phyloP scores from a whole-genome alignment of 2,329 filamentous ascomycete genomes.

The Apiospora sp. region DNA sequence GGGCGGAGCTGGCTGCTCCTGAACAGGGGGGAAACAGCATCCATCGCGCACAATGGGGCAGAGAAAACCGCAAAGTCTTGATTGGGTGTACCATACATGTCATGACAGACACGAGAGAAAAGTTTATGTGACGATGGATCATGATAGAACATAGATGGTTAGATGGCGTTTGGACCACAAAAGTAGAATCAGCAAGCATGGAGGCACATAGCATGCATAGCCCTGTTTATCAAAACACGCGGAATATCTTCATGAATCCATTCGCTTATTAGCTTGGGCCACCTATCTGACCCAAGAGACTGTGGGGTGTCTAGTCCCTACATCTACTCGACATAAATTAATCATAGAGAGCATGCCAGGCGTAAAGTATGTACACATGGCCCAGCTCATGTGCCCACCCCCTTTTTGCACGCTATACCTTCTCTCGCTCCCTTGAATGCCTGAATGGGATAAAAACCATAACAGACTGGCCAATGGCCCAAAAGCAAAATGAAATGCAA shows the following conservation, averaged over 20 bases:
- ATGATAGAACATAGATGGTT: constrained; percentile 21
- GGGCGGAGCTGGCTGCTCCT: no score
- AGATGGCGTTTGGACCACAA: constrained; percentile 20
- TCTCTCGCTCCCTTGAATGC: neutral
- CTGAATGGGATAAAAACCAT: neutral
- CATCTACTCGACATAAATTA: neutral
- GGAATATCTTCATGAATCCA: neutral
- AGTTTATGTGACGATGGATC: constrained; percentile 1
- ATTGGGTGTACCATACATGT: neutral
- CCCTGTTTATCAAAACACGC: neutral
- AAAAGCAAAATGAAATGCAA: constrained; percentile 10
- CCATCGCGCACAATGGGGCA: neutral
- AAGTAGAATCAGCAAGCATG: neutral
- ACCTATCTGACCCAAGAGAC: neutral
- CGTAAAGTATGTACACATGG: neutral
- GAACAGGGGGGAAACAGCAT: neutral
- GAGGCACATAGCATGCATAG: neutral
- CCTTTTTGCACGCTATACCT: neutral
- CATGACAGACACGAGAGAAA: neutral
- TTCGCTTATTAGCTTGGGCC: neutral
- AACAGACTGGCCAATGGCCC: neutral
- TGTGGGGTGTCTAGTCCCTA: neutral
- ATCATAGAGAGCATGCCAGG: neutral
- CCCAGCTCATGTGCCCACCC: neutral
- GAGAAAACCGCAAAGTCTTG: neutral